Conservation (phyloP, 352 stramenopile species). For the Globisporangium nunn region DNA sequence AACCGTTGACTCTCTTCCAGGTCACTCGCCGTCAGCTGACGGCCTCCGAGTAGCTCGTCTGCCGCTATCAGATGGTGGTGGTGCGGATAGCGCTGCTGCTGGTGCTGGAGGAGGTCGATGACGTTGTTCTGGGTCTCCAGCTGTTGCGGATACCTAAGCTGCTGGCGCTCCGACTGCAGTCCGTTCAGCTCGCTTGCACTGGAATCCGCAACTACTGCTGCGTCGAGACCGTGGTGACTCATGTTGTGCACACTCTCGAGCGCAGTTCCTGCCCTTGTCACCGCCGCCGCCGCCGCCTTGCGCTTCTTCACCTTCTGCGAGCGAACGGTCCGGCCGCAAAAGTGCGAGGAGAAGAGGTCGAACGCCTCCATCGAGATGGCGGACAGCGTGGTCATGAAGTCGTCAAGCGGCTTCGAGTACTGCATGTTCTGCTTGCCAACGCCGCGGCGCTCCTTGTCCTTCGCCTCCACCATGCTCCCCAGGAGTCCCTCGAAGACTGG, state of each 20-base stretch:
- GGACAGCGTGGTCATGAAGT: conserved; percentile 60
- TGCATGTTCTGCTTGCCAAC: conserved; percentile 85
- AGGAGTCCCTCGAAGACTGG: conserved; percentile 72
- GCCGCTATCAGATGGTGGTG: conserved; percentile 28
- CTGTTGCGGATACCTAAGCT: not conserved
- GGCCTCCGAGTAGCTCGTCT: conserved; percentile 37
- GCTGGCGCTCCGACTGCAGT: not conserved
- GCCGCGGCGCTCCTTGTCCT: conserved; percentile 73
- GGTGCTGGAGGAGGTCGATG: conserved; percentile 4
- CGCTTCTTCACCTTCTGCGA: conserved; percentile 73
- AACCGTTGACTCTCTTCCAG: conserved; percentile 71
- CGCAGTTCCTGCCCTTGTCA: not conserved
- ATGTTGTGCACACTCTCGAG: not conserved
- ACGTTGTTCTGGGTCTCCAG: conserved; percentile 5
- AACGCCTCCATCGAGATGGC: conserved; percentile 67
- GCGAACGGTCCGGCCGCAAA: conserved; percentile 63
- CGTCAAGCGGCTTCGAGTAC: conserved; percentile 62
- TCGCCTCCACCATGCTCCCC: conserved; percentile 75
- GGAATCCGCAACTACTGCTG: not conserved
- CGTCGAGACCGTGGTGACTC: not conserved
- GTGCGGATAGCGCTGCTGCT: not conserved
- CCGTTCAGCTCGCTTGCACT: not conserved
- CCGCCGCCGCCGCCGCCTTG: conserved; percentile 8
- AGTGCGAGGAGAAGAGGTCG: conserved; percentile 66
- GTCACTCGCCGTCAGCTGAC: conserved; percentile 34